Percentiles rank a stretch among this genome's conserved stretches.
Evolutionary conservation across 2,329 filamentous ascomycete genomes (phyloP).

Genomic region (Aureobasidium sp.): DNA sequence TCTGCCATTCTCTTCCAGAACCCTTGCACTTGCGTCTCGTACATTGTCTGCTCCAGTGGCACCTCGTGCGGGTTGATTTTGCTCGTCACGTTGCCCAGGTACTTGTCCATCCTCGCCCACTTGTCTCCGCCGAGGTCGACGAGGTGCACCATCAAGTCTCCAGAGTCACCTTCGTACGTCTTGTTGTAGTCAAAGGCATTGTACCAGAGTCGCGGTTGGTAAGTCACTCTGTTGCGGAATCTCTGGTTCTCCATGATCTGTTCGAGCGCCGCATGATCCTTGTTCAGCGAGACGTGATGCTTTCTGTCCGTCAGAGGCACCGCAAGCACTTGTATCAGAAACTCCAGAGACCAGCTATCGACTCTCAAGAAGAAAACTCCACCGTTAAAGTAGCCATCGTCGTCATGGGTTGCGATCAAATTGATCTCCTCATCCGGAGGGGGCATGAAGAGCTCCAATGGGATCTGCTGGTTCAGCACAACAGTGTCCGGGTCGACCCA

Average conservation of each 20-base stretch:
- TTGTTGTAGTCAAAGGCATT: slow-evolving; percentile 30
- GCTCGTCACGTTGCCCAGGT: slow-evolving; percentile 18
- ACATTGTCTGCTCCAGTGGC: slow-evolving; percentile 20
- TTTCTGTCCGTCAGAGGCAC: slow-evolving; percentile 17
- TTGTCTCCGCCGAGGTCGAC: slow-evolving; percentile 21
- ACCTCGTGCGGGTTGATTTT: slow-evolving; percentile 15
- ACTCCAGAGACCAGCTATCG: slow-evolving; percentile 21
- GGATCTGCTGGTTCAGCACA: slow-evolving; percentile 26
- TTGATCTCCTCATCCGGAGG: slow-evolving; percentile 22
- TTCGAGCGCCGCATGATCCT: slow-evolving; percentile 18
- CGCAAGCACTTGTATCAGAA: slow-evolving; percentile 22
- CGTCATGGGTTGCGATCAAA: slow-evolving; percentile 24
- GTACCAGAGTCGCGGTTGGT: slow-evolving; percentile 23
- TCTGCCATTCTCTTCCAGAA: slow-evolving; percentile 22
- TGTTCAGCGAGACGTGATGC: slow-evolving; percentile 20
- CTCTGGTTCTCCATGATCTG: slow-evolving; percentile 11
- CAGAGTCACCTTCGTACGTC: slow-evolving; percentile 21
- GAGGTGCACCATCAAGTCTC: slow-evolving; percentile 26
- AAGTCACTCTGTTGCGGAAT: slow-evolving; percentile 16
- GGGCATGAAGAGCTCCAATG: slow-evolving; percentile 29
- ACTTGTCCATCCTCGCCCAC: slow-evolving; percentile 22
- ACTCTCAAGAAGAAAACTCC: slow-evolving; percentile 29
- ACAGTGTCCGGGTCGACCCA: slow-evolving; percentile 26
- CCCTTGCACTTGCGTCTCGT: slow-evolving; percentile 17
- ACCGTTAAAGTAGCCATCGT: slow-evolving; percentile 24